These are phyloP conservation scores for Chaetomiaceae sp. DNA, from an alignment of 2,329 filamentous ascomycete genomes.

Conservation along the genomic window DNA sequence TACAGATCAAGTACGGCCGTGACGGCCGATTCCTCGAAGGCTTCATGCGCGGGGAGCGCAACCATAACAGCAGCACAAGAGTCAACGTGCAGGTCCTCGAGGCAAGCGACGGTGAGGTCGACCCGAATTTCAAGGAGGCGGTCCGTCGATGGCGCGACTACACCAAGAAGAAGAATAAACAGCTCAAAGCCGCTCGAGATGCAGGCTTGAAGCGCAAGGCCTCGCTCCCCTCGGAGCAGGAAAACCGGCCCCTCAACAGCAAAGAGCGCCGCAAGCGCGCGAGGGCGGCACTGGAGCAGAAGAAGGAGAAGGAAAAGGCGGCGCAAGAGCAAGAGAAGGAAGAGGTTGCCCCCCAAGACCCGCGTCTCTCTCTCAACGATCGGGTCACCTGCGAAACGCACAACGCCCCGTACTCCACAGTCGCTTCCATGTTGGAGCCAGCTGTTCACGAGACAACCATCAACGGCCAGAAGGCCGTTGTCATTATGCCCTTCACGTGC, in stretches of 20 bases:
- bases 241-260: conserved; percentile 17
- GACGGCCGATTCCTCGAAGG: conserved; percentile 63
- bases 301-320: conserved; percentile 27
- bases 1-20: conserved; percentile 60
- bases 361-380: conserved; percentile 24
- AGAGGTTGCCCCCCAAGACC: conserved; percentile 24
- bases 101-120: conserved; percentile 37
- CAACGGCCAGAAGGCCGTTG: conserved; percentile 32
- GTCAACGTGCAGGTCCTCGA: conserved; percentile 56
- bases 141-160: conserved; percentile 63
- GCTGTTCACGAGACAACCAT: conserved; percentile 40
- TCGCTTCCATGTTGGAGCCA: conserved; percentile 41
- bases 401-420: conserved; percentile 27
- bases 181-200: conserved; percentile 37
- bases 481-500: conserved; percentile 69
- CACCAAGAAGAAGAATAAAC: conserved; percentile 42
- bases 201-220: conserved; percentile 38
- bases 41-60: conserved; percentile 59
- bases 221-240: conserved; percentile 9
- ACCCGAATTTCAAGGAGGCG: conserved; percentile 52
- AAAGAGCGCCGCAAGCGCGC: conserved; percentile 29
- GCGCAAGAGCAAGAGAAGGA: conserved; percentile 27
- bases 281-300: conserved; percentile 26
- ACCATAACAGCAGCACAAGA: conserved; percentile 35
- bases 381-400: conserved; percentile 15